Evolutionary conservation across 1,139 yeast genomes (phyloP).

Genomic region (Lizanozyma gosingica): DNA sequence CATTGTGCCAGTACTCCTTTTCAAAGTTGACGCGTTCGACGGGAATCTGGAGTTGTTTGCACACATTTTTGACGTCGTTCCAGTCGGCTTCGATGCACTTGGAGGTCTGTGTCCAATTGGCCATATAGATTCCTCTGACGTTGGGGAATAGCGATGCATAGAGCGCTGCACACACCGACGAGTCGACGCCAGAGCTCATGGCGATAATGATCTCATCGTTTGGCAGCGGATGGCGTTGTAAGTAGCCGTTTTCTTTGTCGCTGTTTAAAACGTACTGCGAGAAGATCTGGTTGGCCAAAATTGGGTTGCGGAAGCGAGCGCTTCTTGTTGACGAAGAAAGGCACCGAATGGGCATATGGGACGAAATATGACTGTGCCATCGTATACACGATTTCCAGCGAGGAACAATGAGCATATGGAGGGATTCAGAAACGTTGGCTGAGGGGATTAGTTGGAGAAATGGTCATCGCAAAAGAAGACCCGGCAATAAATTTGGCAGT

Average conservation of each 20-base stretch:
- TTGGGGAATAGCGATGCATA: slow-evolving; percentile 43
- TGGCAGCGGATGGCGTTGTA: slow-evolving; percentile 36
- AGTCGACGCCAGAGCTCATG: slow-evolving; percentile 96
- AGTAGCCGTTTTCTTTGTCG: slow-evolving; percentile 5
- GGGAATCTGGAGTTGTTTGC: slow-evolving; percentile 51
- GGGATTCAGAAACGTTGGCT: too few species aligned
- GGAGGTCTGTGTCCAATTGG: slow-evolving; percentile 73
- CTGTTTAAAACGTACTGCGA: background rate
- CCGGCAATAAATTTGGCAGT: too few species aligned
- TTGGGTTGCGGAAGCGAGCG: too few species aligned
- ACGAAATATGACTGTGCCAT: too few species aligned
- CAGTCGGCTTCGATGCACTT: slow-evolving; percentile 82
- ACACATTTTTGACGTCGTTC: slow-evolving; percentile 69
- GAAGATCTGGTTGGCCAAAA: background rate
- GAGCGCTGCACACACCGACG: slow-evolving; percentile 80
- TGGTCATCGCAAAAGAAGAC: too few species aligned
- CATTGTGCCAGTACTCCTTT: slow-evolving; percentile 85
- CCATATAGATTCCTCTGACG: slow-evolving; percentile 82
- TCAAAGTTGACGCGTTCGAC: slow-evolving; percentile 79
- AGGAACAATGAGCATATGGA: too few species aligned
- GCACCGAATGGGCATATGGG: too few species aligned
- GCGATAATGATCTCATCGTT: slow-evolving; percentile 69
- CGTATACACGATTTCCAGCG: too few species aligned
- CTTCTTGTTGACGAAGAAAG: too few species aligned
- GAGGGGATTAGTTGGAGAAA: too few species aligned